Conservation (phyloP, 2,329 filamentous ascomycete genomes). For the Xylaria sp. region DNA sequence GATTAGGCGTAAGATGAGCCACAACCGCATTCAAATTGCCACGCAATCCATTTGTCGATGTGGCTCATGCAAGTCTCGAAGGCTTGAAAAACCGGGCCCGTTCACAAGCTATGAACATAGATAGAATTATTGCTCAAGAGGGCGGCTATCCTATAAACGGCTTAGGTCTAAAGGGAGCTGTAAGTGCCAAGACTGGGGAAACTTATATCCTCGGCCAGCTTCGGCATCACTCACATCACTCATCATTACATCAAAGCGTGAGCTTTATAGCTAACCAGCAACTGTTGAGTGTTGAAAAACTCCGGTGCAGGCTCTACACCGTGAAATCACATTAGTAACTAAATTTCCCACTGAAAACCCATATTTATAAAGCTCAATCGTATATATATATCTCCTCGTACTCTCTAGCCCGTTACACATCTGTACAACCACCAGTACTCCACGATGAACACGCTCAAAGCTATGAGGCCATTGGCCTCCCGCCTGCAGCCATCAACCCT, state of each 20-base stretch:
- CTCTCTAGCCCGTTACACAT: not conserved
- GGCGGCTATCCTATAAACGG: not conserved
- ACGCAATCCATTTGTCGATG: constrained; percentile 19
- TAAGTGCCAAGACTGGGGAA: constrained; percentile 16
- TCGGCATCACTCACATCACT: constrained; percentile 33
- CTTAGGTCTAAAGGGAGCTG: not conserved
- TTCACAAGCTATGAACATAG: not conserved
- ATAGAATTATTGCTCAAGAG: not conserved
- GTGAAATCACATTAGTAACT: not conserved
- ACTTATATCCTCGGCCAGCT: constrained; percentile 42
- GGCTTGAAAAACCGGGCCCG: not conserved
- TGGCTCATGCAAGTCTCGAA: not conserved
- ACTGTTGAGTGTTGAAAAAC: not conserved
- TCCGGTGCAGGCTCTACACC: not conserved
- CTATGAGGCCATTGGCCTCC: constrained; percentile 69
- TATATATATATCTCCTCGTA: too few relatives aligned
- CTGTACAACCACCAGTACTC: not conserved
- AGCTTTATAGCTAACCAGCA: not conserved
- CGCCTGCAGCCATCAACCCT: constrained; percentile 68
- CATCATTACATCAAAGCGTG: not conserved
- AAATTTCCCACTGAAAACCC: not conserved
- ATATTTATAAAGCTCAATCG: not conserved
- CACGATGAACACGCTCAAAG: constrained; percentile 66
- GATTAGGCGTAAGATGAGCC: not conserved
- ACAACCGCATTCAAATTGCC: constrained; percentile 1